These are phyloP conservation scores for Brassica carinata DNA, from an alignment of 345 rosid genomes.

Conservation along the genomic window DNA sequence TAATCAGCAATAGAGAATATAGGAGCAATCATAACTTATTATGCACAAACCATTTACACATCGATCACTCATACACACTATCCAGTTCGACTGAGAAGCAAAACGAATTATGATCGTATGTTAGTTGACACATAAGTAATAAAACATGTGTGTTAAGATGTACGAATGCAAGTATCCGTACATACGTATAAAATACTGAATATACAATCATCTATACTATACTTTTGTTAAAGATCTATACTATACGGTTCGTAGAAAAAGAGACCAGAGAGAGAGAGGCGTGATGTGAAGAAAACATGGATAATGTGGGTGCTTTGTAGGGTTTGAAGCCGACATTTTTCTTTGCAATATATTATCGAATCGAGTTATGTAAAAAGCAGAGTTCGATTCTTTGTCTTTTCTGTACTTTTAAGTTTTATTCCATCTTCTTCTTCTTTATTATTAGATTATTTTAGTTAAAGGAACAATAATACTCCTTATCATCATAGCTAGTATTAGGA, in stretches of 20 bases:
- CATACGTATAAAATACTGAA: background rate
- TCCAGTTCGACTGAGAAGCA: background rate
- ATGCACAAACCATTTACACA: background rate
- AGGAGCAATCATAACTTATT: background rate
- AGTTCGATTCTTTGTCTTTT: constrained; percentile 32
- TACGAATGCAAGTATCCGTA: background rate
- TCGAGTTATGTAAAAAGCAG: constrained; percentile 37
- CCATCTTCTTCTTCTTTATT: constrained; percentile 19
- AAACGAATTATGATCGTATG: background rate
- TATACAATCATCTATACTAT: background rate
- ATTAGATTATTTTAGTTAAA: background rate
- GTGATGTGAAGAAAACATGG: constrained; percentile 61
- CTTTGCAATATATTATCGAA: background rate
- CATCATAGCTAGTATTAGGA: constrained; percentile 24
- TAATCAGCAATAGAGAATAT: background rate
- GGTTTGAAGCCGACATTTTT: constrained; percentile 65
- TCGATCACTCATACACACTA: background rate
- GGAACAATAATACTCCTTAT: constrained; percentile 26
- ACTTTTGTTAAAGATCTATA: background rate
- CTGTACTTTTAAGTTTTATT: constrained; percentile 19
- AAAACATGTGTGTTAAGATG: background rate
- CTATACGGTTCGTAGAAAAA: background rate
- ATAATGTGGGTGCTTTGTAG: constrained; percentile 56
- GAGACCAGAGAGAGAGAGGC: constrained; percentile 30
- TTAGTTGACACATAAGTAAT: background rate